A percentile compares a stretch with the other conserved stretches of the same genome.
Evolutionary conservation across 2,329 filamentous ascomycete genomes (phyloP).

Genomic region (Colletotrichum cordylinicola): DNA sequence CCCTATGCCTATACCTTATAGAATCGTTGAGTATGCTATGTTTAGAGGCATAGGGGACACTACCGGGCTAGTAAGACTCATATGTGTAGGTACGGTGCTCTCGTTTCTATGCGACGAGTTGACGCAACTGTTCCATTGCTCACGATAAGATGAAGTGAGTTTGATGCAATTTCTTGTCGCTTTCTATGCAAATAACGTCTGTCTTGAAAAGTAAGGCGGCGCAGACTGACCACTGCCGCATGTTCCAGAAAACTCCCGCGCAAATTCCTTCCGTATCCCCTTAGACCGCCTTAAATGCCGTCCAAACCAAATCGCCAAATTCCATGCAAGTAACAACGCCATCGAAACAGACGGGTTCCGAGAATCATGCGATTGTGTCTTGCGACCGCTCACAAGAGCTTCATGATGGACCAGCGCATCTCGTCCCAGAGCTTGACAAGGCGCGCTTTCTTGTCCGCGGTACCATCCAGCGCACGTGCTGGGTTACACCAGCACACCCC

Average conservation of each 20-base stretch:
- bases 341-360: background rate
- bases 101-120: background rate
- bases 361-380: background rate
- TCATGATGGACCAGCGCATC: too few species aligned
- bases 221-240: background rate
- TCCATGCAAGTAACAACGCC: background rate
- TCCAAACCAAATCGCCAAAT: background rate
- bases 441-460: too few species aligned
- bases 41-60: too few species aligned
- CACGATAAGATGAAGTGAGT: background rate
- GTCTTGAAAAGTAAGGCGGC: background rate
- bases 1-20: too few species aligned
- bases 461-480: too few species aligned
- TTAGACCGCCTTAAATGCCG: background rate
- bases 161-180: background rate
- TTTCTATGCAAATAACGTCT: background rate
- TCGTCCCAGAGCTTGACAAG: too few species aligned
- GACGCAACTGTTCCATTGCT: background rate
- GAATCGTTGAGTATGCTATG: too few species aligned
- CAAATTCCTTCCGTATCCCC: background rate
- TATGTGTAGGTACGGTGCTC: accelerated
- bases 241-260: background rate
- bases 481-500: too few species aligned
- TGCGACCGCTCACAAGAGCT: background rate
- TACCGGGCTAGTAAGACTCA: too few species aligned